Percentiles rank a stretch among this genome's conserved stretches.
Evolutionary conservation across 1,139 yeast species (phyloP).

Genomic region (Wickerhamomyces sp.): DNA sequence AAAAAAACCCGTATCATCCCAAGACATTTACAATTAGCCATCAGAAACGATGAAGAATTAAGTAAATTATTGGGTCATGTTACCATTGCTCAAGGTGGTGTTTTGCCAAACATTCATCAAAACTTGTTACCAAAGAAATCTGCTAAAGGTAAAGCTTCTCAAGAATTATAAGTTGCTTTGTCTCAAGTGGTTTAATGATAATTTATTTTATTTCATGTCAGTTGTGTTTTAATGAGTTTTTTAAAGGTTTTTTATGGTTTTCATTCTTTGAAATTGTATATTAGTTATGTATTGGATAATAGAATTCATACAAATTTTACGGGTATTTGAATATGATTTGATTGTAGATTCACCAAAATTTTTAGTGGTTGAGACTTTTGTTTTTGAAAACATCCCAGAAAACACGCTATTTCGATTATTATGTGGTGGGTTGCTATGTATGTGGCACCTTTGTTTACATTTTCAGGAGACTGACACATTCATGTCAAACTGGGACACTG

Average conservation of each 20-base stretch:
- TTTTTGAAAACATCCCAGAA: too few species aligned
- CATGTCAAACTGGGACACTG: neutral
- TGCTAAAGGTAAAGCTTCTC: slow-evolving; percentile 75
- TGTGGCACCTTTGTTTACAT: too few species aligned
- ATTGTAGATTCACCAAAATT: too few species aligned
- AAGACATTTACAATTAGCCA: slow-evolving; percentile 97
- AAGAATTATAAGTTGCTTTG: slow-evolving; percentile 57
- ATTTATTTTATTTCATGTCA: slow-evolving; percentile 1
- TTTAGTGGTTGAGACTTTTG: too few species aligned
- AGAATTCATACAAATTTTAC: neutral
- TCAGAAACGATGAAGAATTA: slow-evolving; percentile 95
- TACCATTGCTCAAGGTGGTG: slow-evolving; percentile 97
- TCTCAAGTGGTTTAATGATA: neutral
- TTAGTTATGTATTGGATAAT: neutral
- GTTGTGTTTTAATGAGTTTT: slow-evolving; percentile 6
- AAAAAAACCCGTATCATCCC: slow-evolving; percentile 98
- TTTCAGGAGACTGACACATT: neutral
- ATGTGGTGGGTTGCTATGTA: too few species aligned
- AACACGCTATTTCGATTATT: too few species aligned
- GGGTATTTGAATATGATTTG: neutral
- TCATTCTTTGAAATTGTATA: slow-evolving; percentile 1
- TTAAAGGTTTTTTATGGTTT: slow-evolving; percentile 3
- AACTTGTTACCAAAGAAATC: slow-evolving; percentile 94
- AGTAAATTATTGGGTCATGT: slow-evolving; percentile 91
- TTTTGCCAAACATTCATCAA: slow-evolving; percentile 93